phyloP scores from a whole-genome alignment of 306 rosid genomes.

The Fagus crenata region DNA sequence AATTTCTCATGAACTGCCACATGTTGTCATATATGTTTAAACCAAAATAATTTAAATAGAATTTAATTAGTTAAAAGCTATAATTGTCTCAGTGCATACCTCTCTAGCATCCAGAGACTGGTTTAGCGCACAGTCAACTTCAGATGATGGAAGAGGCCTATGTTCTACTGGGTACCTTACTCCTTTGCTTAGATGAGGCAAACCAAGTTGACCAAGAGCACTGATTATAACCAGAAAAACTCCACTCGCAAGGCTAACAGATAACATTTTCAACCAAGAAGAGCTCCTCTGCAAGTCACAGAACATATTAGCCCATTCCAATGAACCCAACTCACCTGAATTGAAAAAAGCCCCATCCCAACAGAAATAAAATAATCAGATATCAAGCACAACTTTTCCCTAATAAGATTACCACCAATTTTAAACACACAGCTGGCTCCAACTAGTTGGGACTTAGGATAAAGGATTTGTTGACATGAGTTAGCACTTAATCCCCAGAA shows the following conservation, averaged over 20 bases:
- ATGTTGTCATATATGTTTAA: not conserved
- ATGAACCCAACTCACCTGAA: not conserved
- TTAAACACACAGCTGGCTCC: not conserved
- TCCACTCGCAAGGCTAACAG: slow-evolving; percentile 65
- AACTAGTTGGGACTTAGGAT: not conserved
- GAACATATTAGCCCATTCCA: slow-evolving; percentile 13
- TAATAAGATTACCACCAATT: not conserved
- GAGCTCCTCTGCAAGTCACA: slow-evolving; percentile 54
- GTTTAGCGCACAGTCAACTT: slow-evolving; percentile 41
- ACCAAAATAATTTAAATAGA: not conserved
- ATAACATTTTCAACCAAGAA: slow-evolving; percentile 45
- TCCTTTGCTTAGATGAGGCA: slow-evolving; percentile 45
- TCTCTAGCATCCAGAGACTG: slow-evolving; percentile 44
- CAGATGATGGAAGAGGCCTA: slow-evolving; percentile 49
- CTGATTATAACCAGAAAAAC: slow-evolving; percentile 63
- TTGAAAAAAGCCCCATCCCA: not conserved
- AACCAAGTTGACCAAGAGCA: slow-evolving; percentile 57
- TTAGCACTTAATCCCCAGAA: not conserved
- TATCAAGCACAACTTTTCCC: not conserved
- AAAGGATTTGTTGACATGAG: not conserved
- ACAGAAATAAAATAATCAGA: not conserved
- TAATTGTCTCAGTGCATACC: slow-evolving; percentile 35
- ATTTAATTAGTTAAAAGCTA: not conserved
- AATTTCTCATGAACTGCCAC: not conserved
- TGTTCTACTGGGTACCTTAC: slow-evolving; percentile 41